Base-by-base conservation (phyloP, 768 basidiomycete genomes). In the Naganishia antarctica region DNA sequence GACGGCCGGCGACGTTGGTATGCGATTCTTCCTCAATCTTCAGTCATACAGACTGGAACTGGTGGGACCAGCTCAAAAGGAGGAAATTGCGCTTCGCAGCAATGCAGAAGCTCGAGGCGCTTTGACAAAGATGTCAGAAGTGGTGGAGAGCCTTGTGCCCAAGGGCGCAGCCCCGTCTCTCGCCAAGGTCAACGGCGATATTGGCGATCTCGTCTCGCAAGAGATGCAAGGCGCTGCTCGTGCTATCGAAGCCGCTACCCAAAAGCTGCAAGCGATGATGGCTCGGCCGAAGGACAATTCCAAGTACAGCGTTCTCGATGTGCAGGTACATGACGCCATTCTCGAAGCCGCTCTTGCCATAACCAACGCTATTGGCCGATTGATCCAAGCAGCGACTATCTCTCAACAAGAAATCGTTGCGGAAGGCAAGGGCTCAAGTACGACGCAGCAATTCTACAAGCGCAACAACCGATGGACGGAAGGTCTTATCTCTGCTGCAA, bases 381-480 rank as follows among this genome's bases (percentile, higher is more conserved):
- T 99, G 64, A 98, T 99, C 74, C 84, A 88, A 75, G 94, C 96
- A 9, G 96, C 96, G 23, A 96, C 96, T 0, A 93, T 93, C 40
- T 97, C 93, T 57, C 96, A 99, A 78, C 86, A 97, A 76, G 96
- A 99, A 80, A 99, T 99, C 61, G 96, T 97, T 61, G 86, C 87
- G 2, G 87, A 96, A 79, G 96, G 96, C 64, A 89, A 85, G 76
- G 96, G 96, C 8, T 89, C 92, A 21, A 91, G 86, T 77, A 84
- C 92, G 25, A 85, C 82, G 21, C 91, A 94, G 77, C 94, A 97
- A 72, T 99, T 99, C 83, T 99, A 98, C 84, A 99, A 99, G 81
- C 87, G 90, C 66, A 97, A 99, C 85, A 98, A 98, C 79, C 84
- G 96, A 66, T 99, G 96, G 96, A 99, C 96, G 46, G 96, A 99